Evolutionary conservation across 495 filamentous ascomycete genomes (phyloP), one percentile per base, ranked within the genome.

Genomic region (Daldinia childiae): DNA sequence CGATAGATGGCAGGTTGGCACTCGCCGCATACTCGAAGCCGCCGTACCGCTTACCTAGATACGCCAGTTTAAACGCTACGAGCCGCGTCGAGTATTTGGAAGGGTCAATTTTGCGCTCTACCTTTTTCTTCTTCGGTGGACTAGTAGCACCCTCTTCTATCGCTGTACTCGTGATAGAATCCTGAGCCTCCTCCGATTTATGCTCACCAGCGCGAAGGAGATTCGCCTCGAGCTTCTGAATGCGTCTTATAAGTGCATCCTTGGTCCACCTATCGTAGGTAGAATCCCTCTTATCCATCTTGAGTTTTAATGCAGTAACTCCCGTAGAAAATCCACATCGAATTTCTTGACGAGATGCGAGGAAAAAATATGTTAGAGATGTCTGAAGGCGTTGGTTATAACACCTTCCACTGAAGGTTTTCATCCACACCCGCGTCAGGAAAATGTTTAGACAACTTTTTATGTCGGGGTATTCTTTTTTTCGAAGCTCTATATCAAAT

Each of bases 1-100:
- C 95, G 66, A 99, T 89, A 0, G 93, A 93, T 48, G 94, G 90
- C 38, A 91, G 72, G 0, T 71, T 78, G 64, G 89, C 90, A 57
- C 86, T 87, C 43, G 83, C 81, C 69, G 92, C 89, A 80, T 92
- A 89, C 81, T 98, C 95, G 68, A 94, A 93, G 3, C 95, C 96
- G 80, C 94, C 93, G 77, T 97, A 99, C 60, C 86, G 84, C 72
- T 92, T 91, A 36, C 95, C 95, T 17, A 98, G 83, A 81, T 99
- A 99, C 50, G 95, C 93, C 43, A 98, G 89, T 76, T 98, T 98
- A 27, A 99, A 84, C 19, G 96, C 95, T 45, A 99, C 91, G 59
- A 89, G 85, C 21, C 96, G 88, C 21, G 93, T 97, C 34, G 85
- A 83, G 81, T 98, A 96, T 74, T 90, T 92, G 1, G 89, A 87